Conservation (phyloP, 208 protist genomes). For the Acanthamoeba triangularis region DNA sequence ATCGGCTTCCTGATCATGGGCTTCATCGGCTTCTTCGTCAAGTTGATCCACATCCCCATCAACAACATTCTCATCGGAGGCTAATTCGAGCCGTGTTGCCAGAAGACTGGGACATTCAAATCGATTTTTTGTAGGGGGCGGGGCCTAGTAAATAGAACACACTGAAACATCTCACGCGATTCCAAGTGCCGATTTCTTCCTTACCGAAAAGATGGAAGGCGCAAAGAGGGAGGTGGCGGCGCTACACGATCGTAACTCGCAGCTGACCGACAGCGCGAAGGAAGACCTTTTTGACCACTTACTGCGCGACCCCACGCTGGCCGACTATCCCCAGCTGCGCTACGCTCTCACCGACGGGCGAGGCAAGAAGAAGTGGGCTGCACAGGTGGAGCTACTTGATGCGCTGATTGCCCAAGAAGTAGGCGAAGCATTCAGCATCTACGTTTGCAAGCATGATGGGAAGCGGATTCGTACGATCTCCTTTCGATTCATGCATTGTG, state of each 20-base stretch:
- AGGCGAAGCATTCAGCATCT: background rate
- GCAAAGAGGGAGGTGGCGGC: background rate
- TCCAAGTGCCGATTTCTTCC: no score
- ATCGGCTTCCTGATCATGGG: slow-evolving; percentile 94
- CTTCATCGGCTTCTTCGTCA: slow-evolving; percentile 95
- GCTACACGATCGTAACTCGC: background rate
- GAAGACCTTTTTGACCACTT: background rate
- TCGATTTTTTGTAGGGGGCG: background rate
- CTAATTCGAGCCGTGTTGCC: background rate
- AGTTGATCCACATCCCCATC: slow-evolving; percentile 95
- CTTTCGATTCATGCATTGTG: background rate
- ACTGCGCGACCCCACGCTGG: background rate
- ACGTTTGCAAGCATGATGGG: background rate
- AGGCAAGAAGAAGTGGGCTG: background rate
- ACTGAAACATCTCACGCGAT: no score
- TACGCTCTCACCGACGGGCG: background rate
- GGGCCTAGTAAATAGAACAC: slow-evolving; percentile 16
- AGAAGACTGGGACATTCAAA: background rate
- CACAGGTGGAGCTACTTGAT: background rate
- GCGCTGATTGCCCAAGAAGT: background rate
- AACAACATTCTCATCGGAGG: slow-evolving; percentile 93
- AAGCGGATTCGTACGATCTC: slow-evolving; percentile 20
- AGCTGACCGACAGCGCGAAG: background rate
- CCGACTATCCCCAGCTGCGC: background rate
- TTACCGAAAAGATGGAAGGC: background rate